Evolutionary conservation across 129 eudicot genomes (phyloP), one percentile per base, ranked within the genome.

Genomic region (Artemisia argyi): DNA sequence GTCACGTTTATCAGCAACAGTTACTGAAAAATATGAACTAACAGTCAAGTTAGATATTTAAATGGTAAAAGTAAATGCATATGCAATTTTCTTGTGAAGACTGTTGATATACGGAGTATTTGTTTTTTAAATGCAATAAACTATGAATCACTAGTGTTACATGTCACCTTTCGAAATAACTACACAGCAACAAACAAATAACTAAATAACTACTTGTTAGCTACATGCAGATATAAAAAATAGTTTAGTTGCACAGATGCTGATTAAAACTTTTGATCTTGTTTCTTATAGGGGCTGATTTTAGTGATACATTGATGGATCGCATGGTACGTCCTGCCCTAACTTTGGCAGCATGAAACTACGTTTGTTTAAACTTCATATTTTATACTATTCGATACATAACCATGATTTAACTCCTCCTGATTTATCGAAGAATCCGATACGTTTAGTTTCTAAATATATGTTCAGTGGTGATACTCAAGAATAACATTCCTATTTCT

Each of bases 301-400:
- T 94, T 75, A 94, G 98, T 72, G 98, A 94, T 73, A 94, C 98
- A 15, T 78, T 94, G 69, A 94, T 94, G 98, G 98, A 94, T 84
- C 96, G 98, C 65, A 94, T 94, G 98, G 98, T 92, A 84, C 75
- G 86, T 39, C 61, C 42, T 39, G 55, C 65, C 10, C 53, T 49
- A n/a, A n/a, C n/a, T n/a, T n/a, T n/a, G n/a, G n/a, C n/a, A n/a
- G n/a, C n/a, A n/a, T n/a, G n/a, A n/a, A n/a, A n/a, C n/a, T n/a
- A n/a, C 57, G 4, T 13, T 56, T 39, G 46, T 39, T 58, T 44
- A 13, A 52, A 64, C 62, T 51, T 39, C 46, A 44, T 64, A 74
- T 18, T 53, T 19, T 12, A 5, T 53, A 51, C 30, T 47, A 44
- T 16, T 22, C 47, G 39, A 17, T 35, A 68, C 73, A n/a, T 52